A percentile compares a stretch with the other conserved stretches of the same genome.
Evolutionary conservation across 257 asterid genomes (phyloP).

Genomic region (Galeopsis tetrahit): DNA sequence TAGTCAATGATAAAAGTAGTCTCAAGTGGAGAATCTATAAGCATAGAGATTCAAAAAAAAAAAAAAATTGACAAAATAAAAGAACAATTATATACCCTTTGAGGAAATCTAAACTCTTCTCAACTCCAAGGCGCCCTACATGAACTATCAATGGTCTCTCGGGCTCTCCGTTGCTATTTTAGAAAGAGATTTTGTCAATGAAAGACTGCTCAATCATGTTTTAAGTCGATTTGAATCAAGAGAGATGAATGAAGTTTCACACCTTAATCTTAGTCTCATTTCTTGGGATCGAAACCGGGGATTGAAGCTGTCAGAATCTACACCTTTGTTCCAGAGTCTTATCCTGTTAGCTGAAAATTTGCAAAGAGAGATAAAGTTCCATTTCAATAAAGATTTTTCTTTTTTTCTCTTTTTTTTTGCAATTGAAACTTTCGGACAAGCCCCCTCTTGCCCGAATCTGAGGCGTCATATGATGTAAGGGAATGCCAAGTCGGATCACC

Average conservation of each 20-base stretch:
- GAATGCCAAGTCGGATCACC: too few relatives aligned
- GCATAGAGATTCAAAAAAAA: neutral
- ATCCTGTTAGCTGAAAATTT: slow-evolving; percentile 67
- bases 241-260: slow-evolving; percentile 20
- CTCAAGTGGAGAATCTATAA: neutral
- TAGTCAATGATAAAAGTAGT: slow-evolving; percentile 17
- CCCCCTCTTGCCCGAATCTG: too few relatives aligned
- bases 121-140: slow-evolving; percentile 94
- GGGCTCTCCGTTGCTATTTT: slow-evolving; percentile 84
- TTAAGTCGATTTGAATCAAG: neutral
- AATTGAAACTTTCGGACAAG: neutral
- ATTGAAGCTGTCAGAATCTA: slow-evolving; percentile 96
- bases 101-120: slow-evolving; percentile 95
- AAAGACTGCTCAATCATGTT: slow-evolving; percentile 2
- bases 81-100: slow-evolving; percentile 52
- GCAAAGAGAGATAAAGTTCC: slow-evolving; percentile 3
- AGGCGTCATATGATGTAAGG: too few relatives aligned
- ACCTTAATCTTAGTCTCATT: slow-evolving; percentile 86
- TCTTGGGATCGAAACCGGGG: slow-evolving; percentile 73
- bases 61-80: slow-evolving; percentile 15
- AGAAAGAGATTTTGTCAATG: slow-evolving; percentile 28
- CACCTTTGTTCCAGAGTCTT: slow-evolving; percentile 98
- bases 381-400: neutral
- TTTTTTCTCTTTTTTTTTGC: too few relatives aligned
- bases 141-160: slow-evolving; percentile 90